Evolutionary conservation across 2,329 filamentous ascomycete genomes (phyloP).

Genomic region (Ceratocystis cubensis): DNA sequence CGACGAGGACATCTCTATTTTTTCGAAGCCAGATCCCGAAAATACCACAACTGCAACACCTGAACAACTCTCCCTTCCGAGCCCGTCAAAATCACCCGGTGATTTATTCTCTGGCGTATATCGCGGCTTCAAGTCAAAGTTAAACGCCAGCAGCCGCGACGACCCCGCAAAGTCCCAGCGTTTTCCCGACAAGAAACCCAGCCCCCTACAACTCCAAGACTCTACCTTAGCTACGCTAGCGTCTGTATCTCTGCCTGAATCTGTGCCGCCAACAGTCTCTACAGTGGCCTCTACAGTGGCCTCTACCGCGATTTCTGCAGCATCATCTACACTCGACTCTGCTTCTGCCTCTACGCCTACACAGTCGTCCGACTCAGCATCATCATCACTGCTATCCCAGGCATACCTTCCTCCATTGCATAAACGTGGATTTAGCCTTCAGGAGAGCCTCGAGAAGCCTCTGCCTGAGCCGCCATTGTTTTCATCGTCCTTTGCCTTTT

Average conservation of each 20-base stretch:
- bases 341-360: slow-evolving; percentile 18
- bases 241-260: neutral
- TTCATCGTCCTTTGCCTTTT: slow-evolving; percentile 24
- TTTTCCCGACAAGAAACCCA: slow-evolving; percentile 15
- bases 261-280: slow-evolving; percentile 20
- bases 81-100: slow-evolving; percentile 31
- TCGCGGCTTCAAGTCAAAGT: slow-evolving; percentile 33
- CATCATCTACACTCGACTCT: neutral
- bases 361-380: slow-evolving; percentile 22
- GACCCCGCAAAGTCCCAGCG: slow-evolving; percentile 30
- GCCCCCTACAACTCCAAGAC: slow-evolving; percentile 29
- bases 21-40: slow-evolving; percentile 1
- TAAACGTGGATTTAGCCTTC: slow-evolving; percentile 38
- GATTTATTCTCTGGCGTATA: slow-evolving; percentile 41
- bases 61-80: neutral
- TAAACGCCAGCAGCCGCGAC: slow-evolving; percentile 31
- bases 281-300: neutral
- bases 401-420: slow-evolving; percentile 11
- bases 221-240: neutral
- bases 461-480: slow-evolving; percentile 39
- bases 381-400: neutral
- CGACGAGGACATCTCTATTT: slow-evolving; percentile 11
- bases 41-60: slow-evolving; percentile 3
- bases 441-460: slow-evolving; percentile 45
- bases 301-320: slow-evolving; percentile 21